phyloP scores from a whole-genome alignment of 1,284 basidiomycete genomes.

The Leccinum pachyderme region DNA sequence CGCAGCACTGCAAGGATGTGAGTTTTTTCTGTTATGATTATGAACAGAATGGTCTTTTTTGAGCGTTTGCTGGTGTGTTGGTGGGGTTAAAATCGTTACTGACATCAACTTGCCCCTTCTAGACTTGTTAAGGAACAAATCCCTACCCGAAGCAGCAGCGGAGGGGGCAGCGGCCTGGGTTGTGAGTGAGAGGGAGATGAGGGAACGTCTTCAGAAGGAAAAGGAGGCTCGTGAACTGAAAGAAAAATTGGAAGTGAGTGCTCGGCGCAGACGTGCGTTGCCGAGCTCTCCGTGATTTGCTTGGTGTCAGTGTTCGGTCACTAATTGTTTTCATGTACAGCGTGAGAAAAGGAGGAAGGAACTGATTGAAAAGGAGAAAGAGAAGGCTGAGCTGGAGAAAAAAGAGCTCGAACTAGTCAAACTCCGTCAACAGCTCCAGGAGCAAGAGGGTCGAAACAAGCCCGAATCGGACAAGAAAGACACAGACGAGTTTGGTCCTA shows the following conservation, averaged over 20 bases:
- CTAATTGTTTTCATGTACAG: constrained; percentile 34
- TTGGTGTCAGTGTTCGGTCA: not conserved
- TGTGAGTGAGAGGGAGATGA: constrained; percentile 64
- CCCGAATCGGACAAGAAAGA: constrained; percentile 34
- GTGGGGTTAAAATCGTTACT: constrained; percentile 15
- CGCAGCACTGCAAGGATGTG: constrained; percentile 83
- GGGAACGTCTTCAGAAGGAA: constrained; percentile 66
- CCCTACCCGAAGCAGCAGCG: constrained; percentile 69
- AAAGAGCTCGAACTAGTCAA: constrained; percentile 41
- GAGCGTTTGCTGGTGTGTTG: constrained; percentile 15
- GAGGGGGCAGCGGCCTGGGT: constrained; percentile 68
- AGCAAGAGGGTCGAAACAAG: constrained; percentile 47
- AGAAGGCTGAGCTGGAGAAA: constrained; percentile 39
- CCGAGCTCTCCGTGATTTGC: constrained; percentile 15
- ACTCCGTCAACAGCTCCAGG: constrained; percentile 49
- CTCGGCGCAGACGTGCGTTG: constrained; percentile 15
- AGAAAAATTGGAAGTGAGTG: constrained; percentile 60
- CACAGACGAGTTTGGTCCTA: constrained; percentile 27
- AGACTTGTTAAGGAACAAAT: constrained; percentile 82
- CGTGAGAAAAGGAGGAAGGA: constrained; percentile 61
- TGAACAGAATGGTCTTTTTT: constrained; percentile 6
- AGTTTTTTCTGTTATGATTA: constrained; percentile 37
- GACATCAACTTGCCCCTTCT: constrained; percentile 12
- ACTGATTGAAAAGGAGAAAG: constrained; percentile 43
- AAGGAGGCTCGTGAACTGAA: constrained; percentile 64